Conservation (phyloP, 257 asterid species). For the Solanum infundibuliforme region DNA sequence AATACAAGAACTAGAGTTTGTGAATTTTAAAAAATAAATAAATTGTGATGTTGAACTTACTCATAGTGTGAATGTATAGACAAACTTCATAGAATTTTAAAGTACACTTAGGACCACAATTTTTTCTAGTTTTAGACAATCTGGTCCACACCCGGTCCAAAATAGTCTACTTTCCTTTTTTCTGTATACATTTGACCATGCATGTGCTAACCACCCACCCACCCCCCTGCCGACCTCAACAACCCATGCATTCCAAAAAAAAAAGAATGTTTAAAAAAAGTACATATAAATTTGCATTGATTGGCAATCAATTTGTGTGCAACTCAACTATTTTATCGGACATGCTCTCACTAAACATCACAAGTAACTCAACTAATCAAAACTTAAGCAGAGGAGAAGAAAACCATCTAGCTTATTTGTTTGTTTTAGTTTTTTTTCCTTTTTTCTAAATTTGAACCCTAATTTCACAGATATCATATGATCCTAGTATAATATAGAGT, state of each 20-base stretch:
- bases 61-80: neutral
- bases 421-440: neutral
- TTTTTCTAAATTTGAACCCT: neutral
- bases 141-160: neutral
- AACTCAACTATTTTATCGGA: neutral
- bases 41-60: neutral
- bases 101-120: neutral
- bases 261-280: neutral
- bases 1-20: neutral
- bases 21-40: too few relatives aligned
- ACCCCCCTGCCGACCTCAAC: neutral
- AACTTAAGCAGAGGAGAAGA: neutral
- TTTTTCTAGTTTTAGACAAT: neutral
- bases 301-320: accelerated
- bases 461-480: neutral
- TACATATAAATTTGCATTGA: neutral
- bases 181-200: neutral
- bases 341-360: neutral
- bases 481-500: too few relatives aligned
- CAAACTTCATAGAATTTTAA: neutral
- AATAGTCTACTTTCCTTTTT: neutral
- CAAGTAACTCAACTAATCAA: neutral
- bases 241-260: neutral
- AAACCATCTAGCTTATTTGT: neutral
- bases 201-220: neutral